Conservation (phyloP, 2,329 filamentous ascomycete genomes). For the Hansfordia pulvinata region DNA sequence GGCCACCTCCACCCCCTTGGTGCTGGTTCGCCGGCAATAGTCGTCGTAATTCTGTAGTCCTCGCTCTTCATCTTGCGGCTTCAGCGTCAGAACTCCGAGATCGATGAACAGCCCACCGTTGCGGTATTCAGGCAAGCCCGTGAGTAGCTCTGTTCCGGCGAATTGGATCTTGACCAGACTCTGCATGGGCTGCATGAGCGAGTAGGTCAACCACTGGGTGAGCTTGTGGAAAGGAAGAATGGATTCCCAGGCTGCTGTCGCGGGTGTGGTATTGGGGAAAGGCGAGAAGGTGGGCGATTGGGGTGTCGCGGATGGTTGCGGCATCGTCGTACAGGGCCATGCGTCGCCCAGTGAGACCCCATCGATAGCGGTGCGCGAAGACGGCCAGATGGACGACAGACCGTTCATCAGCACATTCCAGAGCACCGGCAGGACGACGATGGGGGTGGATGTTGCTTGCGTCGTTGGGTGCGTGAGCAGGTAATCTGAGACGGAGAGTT, state of each 20-base stretch:
- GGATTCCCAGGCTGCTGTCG: constrained; percentile 9
- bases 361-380: constrained; percentile 74
- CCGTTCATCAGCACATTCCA: constrained; percentile 88
- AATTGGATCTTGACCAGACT: constrained; percentile 36
- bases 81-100: constrained; percentile 36
- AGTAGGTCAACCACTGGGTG: constrained; percentile 63
- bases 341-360: constrained; percentile 82
- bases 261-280: constrained; percentile 3
- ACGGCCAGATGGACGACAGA: constrained; percentile 77
- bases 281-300: constrained; percentile 6
- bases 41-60: constrained; percentile 28
- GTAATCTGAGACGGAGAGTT: too few relatives aligned
- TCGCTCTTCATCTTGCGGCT: constrained; percentile 24
- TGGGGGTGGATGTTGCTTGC: constrained; percentile 75
- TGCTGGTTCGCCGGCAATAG: constrained; percentile 11
- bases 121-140: constrained; percentile 58
- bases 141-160: constrained; percentile 40
- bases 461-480: constrained; percentile 86
- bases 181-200: constrained; percentile 52
- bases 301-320: constrained; percentile 3
- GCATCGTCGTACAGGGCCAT: constrained; percentile 61
- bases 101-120: constrained; percentile 60
- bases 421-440: constrained; percentile 73
- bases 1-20: constrained; percentile 30
- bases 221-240: constrained; percentile 47